Base-by-base conservation (phyloP, 495 filamentous ascomycete species). In the Podospora pseudoanserina region DNA sequence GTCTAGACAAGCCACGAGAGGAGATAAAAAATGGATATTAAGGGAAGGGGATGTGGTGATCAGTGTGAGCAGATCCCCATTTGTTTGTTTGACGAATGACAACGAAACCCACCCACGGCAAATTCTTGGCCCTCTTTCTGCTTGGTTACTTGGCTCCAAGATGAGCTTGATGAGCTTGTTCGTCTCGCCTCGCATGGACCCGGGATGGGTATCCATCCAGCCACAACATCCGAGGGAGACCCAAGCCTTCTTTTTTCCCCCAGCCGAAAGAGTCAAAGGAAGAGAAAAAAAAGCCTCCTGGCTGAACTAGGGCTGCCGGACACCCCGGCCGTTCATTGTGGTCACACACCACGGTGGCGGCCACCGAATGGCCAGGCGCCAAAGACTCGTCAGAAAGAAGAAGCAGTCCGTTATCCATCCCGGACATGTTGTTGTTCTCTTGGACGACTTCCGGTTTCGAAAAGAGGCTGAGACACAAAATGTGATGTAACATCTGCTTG, bases 401-500 rank as follows among this genome's bases (percentile, higher is more conserved):
- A 23, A 23, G 23, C 23, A 23, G 23, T 23, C 23, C 23, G 23
- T 23, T 23, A 23, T 23, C 23, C 23, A 23, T 23, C 23, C 23
- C 23, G 23, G 23, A 32, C 30, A 32, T 32, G 30, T 32, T 32
- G 30, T 32, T 32, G 30, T 49, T 49, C 39, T 49, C 6, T 49
- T 5, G 39, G 39, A 49, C 39, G 9, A 13, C 39, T 49, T 5
- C 39, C 39, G 13, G 39, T 49, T 49, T 49, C 39, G 39, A 49
- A 32, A 32, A 49, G 39, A 49, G 61, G 61, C 61, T 63, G 61
- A 63, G 61, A 63, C 61, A 63, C 13, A 7, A 9, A 49, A 0
- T 32, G 61, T 63, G 61, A 63, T 49, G 61, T 44, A 20, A 32
- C 59, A 61, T 61, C n/a, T 61, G 27, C 56, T 32, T 61, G 59